Conservation (phyloP, 202 grass and related monocot species). For the Carex arenaria region DNA sequence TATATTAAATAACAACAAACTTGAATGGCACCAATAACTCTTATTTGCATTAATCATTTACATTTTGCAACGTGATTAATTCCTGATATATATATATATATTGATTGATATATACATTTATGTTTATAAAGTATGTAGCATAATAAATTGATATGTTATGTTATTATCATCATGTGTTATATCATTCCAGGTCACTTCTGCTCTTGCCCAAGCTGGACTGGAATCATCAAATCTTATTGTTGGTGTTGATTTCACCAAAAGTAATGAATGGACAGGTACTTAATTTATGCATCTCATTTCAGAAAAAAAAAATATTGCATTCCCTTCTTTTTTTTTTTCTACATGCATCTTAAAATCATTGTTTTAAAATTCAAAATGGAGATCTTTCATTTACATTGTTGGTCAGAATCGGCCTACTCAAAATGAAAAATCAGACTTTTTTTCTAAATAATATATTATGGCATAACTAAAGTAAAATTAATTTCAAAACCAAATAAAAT, state of each 20-base stretch:
- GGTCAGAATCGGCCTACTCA: background rate
- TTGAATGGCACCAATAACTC: background rate
- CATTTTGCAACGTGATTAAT: background rate
- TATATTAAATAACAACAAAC: background rate
- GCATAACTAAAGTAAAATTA: background rate
- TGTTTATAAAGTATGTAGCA: too few relatives aligned
- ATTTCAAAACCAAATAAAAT: background rate
- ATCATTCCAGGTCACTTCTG: constrained; percentile 52
- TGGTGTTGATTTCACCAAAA: constrained; percentile 84
- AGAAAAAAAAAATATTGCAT: constrained; percentile 9
- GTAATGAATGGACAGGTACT: constrained; percentile 81
- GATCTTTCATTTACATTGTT: background rate
- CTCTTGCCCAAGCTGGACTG: constrained; percentile 69
- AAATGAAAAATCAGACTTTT: background rate
- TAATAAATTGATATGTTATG: background rate
- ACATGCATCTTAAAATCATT: background rate
- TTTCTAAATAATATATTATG: background rate
- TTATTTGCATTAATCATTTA: background rate
- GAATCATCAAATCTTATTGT: constrained; percentile 84
- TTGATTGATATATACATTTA: too few relatives aligned
- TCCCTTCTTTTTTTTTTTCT: background rate
- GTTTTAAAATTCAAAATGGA: background rate
- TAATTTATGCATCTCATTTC: constrained; percentile 12
- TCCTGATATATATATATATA: background rate
- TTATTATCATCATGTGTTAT: background rate